Evolutionary conservation across 352 stramenopile genomes (phyloP).

Genomic region (Pythium aristosporum): DNA sequence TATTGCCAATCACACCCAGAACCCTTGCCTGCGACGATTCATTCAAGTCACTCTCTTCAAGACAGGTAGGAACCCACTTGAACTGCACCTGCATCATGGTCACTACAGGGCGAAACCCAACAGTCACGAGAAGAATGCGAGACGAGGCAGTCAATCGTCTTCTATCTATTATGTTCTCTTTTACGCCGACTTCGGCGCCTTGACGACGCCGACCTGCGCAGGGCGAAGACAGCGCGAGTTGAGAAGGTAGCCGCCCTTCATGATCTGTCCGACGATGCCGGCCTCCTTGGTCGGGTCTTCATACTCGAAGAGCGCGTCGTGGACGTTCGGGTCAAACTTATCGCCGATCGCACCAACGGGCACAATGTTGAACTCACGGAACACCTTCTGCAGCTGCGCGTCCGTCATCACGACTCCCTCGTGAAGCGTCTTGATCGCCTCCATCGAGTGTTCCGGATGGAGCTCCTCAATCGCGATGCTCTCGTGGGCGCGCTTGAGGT

Average conservation of each 20-base stretch:
- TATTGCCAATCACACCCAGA: too few relatives aligned
- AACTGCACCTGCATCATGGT: too few relatives aligned
- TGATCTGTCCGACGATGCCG: slow-evolving; percentile 94
- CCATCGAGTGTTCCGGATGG: slow-evolving; percentile 62
- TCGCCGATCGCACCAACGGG: slow-evolving; percentile 93
- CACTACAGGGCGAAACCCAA: too few relatives aligned
- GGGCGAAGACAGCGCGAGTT: slow-evolving; percentile 95
- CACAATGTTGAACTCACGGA: slow-evolving; percentile 89
- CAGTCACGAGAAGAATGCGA: background rate
- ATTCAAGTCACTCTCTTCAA: too few relatives aligned
- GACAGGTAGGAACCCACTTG: too few relatives aligned
- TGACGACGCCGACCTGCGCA: slow-evolving; percentile 94
- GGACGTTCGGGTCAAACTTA: slow-evolving; percentile 97
- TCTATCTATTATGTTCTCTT: slow-evolving; percentile 28
- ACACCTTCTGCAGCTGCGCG: slow-evolving; percentile 95
- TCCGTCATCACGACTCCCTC: slow-evolving; percentile 95
- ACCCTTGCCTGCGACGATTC: too few relatives aligned
- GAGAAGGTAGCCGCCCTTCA: slow-evolving; percentile 96
- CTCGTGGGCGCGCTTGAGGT: slow-evolving; percentile 94
- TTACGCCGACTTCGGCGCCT: slow-evolving; percentile 34
- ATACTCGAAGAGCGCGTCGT: slow-evolving; percentile 98
- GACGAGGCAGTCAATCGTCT: slow-evolving; percentile 3
- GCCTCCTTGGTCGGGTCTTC: slow-evolving; percentile 85
- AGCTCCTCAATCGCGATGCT: slow-evolving; percentile 78
- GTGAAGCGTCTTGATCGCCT: slow-evolving; percentile 72